Percentiles rank a stretch among this genome's conserved stretches.
Evolutionary conservation across 78 protist species (phyloP).

Genomic region (slime mould (Dictyostelium discoideum)): DNA sequence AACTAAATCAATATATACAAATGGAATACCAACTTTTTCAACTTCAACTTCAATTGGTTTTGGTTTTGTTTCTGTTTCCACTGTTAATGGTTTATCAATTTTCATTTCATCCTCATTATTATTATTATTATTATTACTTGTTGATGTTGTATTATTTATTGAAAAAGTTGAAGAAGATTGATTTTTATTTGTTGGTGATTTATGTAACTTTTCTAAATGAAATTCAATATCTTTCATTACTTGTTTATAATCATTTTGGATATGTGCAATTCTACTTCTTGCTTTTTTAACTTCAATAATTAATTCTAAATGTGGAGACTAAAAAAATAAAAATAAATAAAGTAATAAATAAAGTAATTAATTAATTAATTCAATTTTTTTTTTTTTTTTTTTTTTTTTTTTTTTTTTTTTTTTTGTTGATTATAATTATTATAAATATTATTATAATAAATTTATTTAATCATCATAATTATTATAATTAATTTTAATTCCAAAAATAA

Average conservation of each 20-base stretch:
- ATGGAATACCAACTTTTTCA: neutral
- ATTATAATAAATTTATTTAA: too few relatives aligned
- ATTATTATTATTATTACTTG: neutral
- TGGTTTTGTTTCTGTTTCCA: neutral
- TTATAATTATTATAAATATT: too few relatives aligned
- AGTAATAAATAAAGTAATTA: neutral
- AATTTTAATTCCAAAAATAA: too few relatives aligned
- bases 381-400: neutral
- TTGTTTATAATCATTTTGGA: conserved; percentile 55
- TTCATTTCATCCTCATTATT: neutral
- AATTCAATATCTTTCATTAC: conserved; percentile 52
- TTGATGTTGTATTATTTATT: neutral
- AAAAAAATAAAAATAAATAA: neutral
- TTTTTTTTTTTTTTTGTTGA: neutral
- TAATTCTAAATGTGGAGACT: conserved; percentile 70
- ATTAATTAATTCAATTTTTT: neutral
- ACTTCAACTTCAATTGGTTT: neutral
- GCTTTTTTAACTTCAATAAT: conserved; percentile 76
- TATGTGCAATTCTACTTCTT: conserved; percentile 62
- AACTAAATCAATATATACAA: conserved; percentile 71
- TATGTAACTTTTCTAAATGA: neutral
- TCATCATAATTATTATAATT: neutral
- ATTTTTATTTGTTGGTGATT: neutral
- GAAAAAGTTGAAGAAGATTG: neutral
- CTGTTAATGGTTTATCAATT: neutral